Conservation (phyloP, 495 filamentous ascomycete species). For the Viridothelium virens region DNA sequence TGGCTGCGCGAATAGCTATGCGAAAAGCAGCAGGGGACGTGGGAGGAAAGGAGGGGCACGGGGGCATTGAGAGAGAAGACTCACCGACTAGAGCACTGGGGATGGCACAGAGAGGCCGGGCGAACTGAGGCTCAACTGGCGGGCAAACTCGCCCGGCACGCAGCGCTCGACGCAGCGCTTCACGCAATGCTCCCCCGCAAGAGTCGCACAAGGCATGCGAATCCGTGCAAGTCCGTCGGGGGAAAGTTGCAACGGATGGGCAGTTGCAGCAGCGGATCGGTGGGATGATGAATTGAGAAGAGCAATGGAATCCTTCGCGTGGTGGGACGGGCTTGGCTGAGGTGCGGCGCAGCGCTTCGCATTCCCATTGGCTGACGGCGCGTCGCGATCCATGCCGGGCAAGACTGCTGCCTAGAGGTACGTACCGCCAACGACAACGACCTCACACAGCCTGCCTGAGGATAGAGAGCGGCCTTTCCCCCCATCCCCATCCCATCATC, state of each 20-base stretch:
- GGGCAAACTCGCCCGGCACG: slow-evolving; percentile 7
- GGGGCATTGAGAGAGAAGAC: not conserved
- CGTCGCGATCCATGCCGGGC: not conserved
- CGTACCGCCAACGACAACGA: slow-evolving; percentile 1
- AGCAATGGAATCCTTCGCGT: not conserved
- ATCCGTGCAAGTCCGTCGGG: not conserved
- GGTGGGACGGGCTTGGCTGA: not conserved
- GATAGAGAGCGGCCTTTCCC: not conserved
- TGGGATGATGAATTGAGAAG: not conserved
- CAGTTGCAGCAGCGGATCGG: not conserved
- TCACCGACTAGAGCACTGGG: slow-evolving; percentile 1
- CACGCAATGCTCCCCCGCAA: too few species aligned
- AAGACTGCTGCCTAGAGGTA: slow-evolving; percentile 10
- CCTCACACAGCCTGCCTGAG: slow-evolving; percentile 6
- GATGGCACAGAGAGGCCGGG: not conserved
- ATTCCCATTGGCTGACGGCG: slow-evolving; percentile 5
- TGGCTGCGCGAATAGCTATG: too few species aligned
- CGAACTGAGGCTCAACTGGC: slow-evolving; percentile 8
- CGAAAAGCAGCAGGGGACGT: too few species aligned
- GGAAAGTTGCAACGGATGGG: not conserved
- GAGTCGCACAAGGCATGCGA: not conserved
- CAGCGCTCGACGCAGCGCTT: not conserved
- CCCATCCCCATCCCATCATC: not conserved
- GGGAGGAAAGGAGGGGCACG: not conserved
- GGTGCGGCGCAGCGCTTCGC: not conserved